Base-by-base conservation (phyloP, 441 rosid genomes). In the Raphanus hybrid region DNA sequence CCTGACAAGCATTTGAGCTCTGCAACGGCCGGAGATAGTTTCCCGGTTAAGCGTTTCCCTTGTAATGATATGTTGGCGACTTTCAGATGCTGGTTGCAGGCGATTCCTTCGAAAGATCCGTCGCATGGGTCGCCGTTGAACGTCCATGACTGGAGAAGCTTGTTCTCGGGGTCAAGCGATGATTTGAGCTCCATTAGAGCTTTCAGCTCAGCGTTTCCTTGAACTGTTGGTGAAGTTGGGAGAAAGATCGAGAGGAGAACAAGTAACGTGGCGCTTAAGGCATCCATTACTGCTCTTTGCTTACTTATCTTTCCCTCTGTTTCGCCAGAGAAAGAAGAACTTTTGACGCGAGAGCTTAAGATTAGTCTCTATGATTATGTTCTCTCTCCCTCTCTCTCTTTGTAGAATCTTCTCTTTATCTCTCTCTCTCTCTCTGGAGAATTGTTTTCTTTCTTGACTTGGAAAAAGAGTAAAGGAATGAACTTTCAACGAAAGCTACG, bases 121-220 rank as follows among this genome's bases (percentile, higher is more conserved):
- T 80, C 81, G 14, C 94, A 88, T 20, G 94, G 94, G 9, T 86
- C 86, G 3, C 84, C 86, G 55, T 83, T 81, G 2, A 29, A n/a
- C n/a, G 77, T 82, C 94, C 94, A 90, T 58, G 92, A 86, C 0
- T 60, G 62, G 16, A 90, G 86, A 62, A 85, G 57, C 70, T 74
- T 77, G 86, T 85, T 84, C 59, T 87, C 84, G 16, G 94, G 92
- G 84, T 90, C 94, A 59, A 90, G 80, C 0, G 89, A 83, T 0
- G 85, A 76, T 71, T 86, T 90, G 34, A 94, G 58, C 75, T 92
- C 96, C 87, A 91, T 85, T 60, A 94, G 70, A 71, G 94, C 96
- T 81, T 82, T 83, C 0, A 94, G 75, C 88, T 94, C 99, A 0
- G 85, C 69, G 78, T 87, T 88, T 64, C 87, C 96, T 64, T 14